These are phyloP conservation scores for Trichoderma aggressivum DNA, from an alignment of 2,329 filamentous ascomycete species.

Conservation along the genomic window DNA sequence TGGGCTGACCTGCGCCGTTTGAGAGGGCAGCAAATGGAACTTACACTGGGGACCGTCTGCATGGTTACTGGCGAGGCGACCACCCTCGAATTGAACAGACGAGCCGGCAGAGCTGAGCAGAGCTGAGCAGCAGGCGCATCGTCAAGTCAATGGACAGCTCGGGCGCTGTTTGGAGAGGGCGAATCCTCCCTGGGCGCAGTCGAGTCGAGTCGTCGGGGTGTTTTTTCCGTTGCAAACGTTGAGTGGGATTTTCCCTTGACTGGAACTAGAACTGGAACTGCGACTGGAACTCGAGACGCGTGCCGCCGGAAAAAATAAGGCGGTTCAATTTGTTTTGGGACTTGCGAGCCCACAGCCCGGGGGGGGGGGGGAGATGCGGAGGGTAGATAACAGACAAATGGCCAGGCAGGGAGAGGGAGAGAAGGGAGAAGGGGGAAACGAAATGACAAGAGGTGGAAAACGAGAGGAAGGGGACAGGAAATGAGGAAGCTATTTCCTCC, in stretches of 20 bases:
- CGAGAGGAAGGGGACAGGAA: slow-evolving; percentile 18
- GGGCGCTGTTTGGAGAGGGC: slow-evolving; percentile 5
- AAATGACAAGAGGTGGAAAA: slow-evolving; percentile 14
- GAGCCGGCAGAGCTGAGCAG: slow-evolving; percentile 26
- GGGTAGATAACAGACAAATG: not conserved
- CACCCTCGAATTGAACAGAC: slow-evolving; percentile 29
- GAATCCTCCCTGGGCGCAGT: not conserved
- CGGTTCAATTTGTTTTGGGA: slow-evolving; percentile 15
- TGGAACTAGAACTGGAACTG: not conserved
- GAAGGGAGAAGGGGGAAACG: slow-evolving; percentile 7
- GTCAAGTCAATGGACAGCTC: slow-evolving; percentile 22
- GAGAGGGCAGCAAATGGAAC: slow-evolving; percentile 27
- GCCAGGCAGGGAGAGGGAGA: slow-evolving; percentile 8
- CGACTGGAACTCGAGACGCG: slow-evolving; percentile 7
- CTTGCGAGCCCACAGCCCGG: slow-evolving; percentile 10
- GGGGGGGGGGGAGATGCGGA: not conserved
- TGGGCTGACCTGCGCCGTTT: slow-evolving; percentile 7
- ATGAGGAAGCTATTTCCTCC: slow-evolving; percentile 15
- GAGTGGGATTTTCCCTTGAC: not conserved
- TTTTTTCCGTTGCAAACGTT: not conserved
- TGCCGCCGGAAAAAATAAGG: not conserved
- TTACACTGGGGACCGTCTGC: slow-evolving; percentile 53
- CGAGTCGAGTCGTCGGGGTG: not conserved
- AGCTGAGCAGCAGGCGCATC: slow-evolving; percentile 28
- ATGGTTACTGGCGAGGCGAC: slow-evolving; percentile 43